Evolutionary conservation across 1,284 basidiomycete genomes (phyloP).

Genomic region (Thelephora terrestris): DNA sequence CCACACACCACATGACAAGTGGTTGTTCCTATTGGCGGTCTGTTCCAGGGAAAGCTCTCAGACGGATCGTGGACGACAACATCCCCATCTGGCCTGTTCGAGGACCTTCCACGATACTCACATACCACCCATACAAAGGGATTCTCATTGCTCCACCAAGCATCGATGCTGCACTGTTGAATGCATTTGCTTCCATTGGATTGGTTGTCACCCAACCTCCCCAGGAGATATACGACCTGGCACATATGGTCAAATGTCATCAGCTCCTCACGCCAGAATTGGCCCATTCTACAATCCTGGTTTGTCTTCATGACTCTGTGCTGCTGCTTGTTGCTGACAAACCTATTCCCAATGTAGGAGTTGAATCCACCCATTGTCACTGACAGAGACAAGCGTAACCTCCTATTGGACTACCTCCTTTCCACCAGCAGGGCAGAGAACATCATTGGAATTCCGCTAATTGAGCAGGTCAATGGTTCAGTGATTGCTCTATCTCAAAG

Average conservation of each 20-base stretch:
- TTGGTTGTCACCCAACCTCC: background rate
- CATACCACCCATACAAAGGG: background rate
- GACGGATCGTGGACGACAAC: background rate
- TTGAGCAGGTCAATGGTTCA: background rate
- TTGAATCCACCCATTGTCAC: background rate
- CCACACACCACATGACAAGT: background rate
- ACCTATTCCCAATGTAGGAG: background rate
- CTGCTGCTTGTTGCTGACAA: background rate
- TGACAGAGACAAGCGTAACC: background rate
- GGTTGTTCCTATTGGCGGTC: slow-evolving; percentile 2
- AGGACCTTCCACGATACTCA: background rate
- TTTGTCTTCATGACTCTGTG: background rate
- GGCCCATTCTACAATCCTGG: background rate
- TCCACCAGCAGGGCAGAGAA: background rate
- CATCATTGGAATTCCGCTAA: slow-evolving; percentile 1
- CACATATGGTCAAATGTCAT: background rate
- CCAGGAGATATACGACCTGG: background rate
- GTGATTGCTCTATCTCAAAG: background rate
- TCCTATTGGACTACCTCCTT: slow-evolving; percentile 1
- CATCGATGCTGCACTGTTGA: background rate
- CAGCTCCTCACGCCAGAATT: background rate
- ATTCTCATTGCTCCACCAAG: background rate
- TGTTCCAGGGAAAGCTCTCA: background rate
- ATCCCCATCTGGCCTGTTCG: slow-evolving; percentile 1
- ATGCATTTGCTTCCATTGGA: background rate